These are phyloP conservation scores for Podospora bellae-mahoneyi DNA, from an alignment of 495 filamentous ascomycete genomes.

Conservation along the genomic window DNA sequence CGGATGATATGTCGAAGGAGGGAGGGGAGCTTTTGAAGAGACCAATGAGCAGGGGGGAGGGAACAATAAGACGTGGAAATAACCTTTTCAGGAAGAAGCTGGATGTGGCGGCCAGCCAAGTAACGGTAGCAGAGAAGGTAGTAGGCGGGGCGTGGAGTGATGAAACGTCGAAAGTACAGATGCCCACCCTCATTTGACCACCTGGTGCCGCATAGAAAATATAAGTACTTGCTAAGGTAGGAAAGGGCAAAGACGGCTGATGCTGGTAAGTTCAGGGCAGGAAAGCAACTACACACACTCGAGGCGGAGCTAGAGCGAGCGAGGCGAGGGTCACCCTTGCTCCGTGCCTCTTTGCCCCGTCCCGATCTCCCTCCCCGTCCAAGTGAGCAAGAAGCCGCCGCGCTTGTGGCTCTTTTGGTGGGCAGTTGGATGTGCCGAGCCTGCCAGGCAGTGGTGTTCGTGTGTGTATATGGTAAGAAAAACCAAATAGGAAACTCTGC, in stretches of 20 bases:
- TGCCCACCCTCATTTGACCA: slow-evolving; percentile 48
- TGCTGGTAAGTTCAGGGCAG: slow-evolving; percentile 23
- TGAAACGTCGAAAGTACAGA: slow-evolving; percentile 48
- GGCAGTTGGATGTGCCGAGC: not conserved
- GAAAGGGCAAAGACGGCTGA: slow-evolving; percentile 29
- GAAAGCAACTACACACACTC: slow-evolving; percentile 21
- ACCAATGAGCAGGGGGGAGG: slow-evolving; percentile 21
- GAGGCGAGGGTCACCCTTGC: slow-evolving; percentile 35
- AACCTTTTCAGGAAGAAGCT: slow-evolving; percentile 51
- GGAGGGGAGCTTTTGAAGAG: slow-evolving; percentile 9
- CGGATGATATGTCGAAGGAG: slow-evolving; percentile 12
- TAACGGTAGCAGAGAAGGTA: slow-evolving; percentile 38
- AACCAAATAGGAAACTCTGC: slow-evolving; percentile 5
- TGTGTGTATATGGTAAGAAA: slow-evolving; percentile 3
- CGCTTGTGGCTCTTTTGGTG: not conserved
- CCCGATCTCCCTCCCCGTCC: slow-evolving; percentile 24
- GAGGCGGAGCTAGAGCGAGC: slow-evolving; percentile 34
- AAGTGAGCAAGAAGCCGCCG: slow-evolving; percentile 1
- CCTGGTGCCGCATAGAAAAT: slow-evolving; percentile 34
- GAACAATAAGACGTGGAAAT: slow-evolving; percentile 42
- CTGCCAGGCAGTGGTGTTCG: not conserved
- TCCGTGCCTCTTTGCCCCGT: slow-evolving; percentile 29
- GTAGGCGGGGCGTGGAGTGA: slow-evolving; percentile 46
- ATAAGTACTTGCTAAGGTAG: slow-evolving; percentile 35
- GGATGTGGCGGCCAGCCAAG: slow-evolving; percentile 53